Base-by-base conservation (phyloP, 352 stramenopile species). In the Phytophthora pluvialis region DNA sequence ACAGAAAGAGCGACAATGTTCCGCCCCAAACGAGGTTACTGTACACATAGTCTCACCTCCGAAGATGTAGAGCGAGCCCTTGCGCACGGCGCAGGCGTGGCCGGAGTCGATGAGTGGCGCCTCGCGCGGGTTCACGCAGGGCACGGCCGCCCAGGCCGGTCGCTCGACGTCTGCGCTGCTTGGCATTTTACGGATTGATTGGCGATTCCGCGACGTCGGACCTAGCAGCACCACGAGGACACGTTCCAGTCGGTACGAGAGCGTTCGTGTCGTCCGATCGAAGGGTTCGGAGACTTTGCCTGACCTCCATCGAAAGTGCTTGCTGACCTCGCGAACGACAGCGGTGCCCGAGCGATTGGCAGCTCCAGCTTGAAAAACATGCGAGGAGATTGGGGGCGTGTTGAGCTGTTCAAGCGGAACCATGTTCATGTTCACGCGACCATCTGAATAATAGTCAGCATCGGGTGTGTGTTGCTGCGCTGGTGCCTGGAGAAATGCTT, bases 41-140 rank as follows among this genome's bases (percentile, higher is more conserved):
- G 21, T 21, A 21, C 21, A 21, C 21, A 8, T 45, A 28, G 31
- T 55, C 60, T 63, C 49, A 92, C 83, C 89, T 68, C 89, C 90
- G 64, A 97, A 96, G 33, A 97, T 88, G 67, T 98, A 99, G 61
- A 99, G 83, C 62, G 78, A 97, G 73, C 98, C 83, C 53, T 96
- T 89, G 57, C 83, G 83, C n/a, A 95, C 72, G 7, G 89, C 92
- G 42, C 91, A 93, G 3, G 93, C 84, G 73, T 99, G 95, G 33
- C 98, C 80, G 28, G 94, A 95, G 31, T 94, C 83, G 59, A 97
- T 82, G 49, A 95, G 97, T 3, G 95, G 95, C 40, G 89, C 80
- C 4, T 75, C 70, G 44, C 81, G 76, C 10, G 70, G 71, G 66
- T 95, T 95, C 64, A 89, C 80, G 48, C 84, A 93, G 44, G 81